These are phyloP conservation scores for Arachnopeziza araneosa DNA, from an alignment of 2,329 filamentous ascomycete genomes.

Conservation along the genomic window DNA sequence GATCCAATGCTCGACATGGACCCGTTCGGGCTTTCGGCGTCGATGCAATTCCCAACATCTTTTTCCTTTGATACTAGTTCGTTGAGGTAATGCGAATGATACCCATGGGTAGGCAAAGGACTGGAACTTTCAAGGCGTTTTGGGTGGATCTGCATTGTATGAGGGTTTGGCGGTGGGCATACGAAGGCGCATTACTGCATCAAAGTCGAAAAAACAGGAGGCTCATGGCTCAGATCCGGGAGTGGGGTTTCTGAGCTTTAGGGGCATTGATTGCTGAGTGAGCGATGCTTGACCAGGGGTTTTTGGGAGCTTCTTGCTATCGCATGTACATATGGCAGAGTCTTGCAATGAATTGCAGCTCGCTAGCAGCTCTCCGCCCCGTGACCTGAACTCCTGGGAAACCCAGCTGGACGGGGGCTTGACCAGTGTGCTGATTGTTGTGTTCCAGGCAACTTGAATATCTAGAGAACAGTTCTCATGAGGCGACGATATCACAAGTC, in stretches of 20 bases:
- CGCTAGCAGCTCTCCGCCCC: neutral
- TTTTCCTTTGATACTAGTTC: conserved; percentile 60
- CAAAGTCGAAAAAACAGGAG: neutral
- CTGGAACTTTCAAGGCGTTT: conserved; percentile 6
- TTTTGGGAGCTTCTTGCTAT: neutral
- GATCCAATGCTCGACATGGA: conserved; percentile 85
- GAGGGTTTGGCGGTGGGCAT: conserved; percentile 5
- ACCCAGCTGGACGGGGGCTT: neutral
- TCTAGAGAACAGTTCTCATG: neutral
- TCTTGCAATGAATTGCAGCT: conserved; percentile 1
- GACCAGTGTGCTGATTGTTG: neutral
- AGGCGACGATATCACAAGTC: neutral
- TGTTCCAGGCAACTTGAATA: neutral
- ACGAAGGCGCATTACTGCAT: neutral
- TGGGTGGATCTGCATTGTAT: conserved; percentile 1
- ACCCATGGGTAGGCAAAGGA: conserved; percentile 21
- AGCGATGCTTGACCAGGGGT: neutral
- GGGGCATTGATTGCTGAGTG: neutral
- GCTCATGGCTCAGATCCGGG: neutral
- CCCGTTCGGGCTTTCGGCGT: conserved; percentile 86
- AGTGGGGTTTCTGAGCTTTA: neutral
- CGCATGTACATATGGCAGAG: conserved; percentile 2
- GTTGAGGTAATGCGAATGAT: conserved; percentile 31
- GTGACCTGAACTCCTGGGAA: neutral
- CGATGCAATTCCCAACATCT: conserved; percentile 88